Conservation (phyloP, 2,329 filamentous ascomycete genomes). For the Metarhizium humberi region DNA sequence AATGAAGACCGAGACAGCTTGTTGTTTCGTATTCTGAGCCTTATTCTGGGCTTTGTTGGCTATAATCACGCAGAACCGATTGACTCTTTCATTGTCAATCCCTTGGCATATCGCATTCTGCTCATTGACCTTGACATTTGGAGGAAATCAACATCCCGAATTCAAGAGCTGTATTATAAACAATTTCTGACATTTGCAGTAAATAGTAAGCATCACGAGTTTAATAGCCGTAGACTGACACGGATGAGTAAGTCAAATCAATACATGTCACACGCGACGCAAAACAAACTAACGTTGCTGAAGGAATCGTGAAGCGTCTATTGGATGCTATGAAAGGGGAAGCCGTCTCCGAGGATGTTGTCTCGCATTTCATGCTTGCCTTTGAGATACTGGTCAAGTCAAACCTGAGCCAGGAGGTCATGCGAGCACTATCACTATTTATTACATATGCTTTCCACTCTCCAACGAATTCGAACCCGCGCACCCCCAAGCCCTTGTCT, state of each 20-base stretch:
- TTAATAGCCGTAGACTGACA: slow-evolving; percentile 78
- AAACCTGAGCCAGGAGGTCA: slow-evolving; percentile 74
- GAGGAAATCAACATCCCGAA: slow-evolving; percentile 66
- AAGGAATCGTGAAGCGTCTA: slow-evolving; percentile 81
- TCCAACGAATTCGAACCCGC: slow-evolving; percentile 35
- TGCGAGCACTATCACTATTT: slow-evolving; percentile 80
- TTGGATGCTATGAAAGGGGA: slow-evolving; percentile 87
- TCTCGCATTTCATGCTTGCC: slow-evolving; percentile 68
- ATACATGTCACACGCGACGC: background rate
- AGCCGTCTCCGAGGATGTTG: slow-evolving; percentile 58
- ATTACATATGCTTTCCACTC: slow-evolving; percentile 84
- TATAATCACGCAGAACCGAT: slow-evolving; percentile 73
- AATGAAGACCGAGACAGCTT: slow-evolving; percentile 45
- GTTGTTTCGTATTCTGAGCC: slow-evolving; percentile 57
- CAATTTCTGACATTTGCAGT: slow-evolving; percentile 84
- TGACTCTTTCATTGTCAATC: slow-evolving; percentile 91
- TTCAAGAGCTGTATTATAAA: slow-evolving; percentile 83
- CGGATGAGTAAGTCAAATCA: slow-evolving; percentile 66
- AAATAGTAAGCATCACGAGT: slow-evolving; percentile 85
- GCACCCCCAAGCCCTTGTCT: slow-evolving; percentile 40
- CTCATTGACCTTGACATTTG: slow-evolving; percentile 91
- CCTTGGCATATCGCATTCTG: slow-evolving; percentile 83
- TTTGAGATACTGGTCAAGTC: slow-evolving; percentile 73
- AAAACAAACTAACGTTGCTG: slow-evolving; percentile 9
- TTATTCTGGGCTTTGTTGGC: slow-evolving; percentile 79